phyloP scores from a whole-genome alignment of 257 asterid species.

The Ocimum tenuiflorum region DNA sequence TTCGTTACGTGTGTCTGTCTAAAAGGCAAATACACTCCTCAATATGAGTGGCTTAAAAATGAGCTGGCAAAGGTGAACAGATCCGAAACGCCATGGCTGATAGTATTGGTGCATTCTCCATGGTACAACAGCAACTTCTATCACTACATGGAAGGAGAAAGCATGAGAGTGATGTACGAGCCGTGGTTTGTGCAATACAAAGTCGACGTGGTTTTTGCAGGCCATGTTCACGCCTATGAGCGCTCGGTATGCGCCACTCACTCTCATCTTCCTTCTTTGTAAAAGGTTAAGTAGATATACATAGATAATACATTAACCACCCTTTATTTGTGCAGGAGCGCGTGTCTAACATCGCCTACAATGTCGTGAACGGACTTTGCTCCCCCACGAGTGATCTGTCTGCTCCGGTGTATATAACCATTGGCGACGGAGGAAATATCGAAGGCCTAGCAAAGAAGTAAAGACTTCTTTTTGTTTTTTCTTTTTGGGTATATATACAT shows the following conservation, averaged over 20 bases:
- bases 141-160: constrained; percentile 95
- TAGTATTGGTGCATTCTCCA: constrained; percentile 79
- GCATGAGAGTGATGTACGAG: constrained; percentile 84
- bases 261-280: too few relatives aligned
- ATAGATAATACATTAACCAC: too few relatives aligned
- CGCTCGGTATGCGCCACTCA: constrained; percentile 62
- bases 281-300: too few relatives aligned
- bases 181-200: constrained; percentile 65
- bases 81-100: constrained; percentile 81
- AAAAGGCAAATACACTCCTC: constrained; percentile 85
- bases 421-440: constrained; percentile 63
- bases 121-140: constrained; percentile 86
- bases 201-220: constrained; percentile 83
- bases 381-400: constrained; percentile 39
- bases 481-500: too few relatives aligned
- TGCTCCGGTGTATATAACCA: constrained; percentile 59
- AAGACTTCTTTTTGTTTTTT: too few relatives aligned
- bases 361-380: constrained; percentile 48
- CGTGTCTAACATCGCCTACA: constrained; percentile 57
- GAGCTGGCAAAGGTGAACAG: constrained; percentile 80
- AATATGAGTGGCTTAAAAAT: constrained; percentile 51
- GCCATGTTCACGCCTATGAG: constrained; percentile 95
- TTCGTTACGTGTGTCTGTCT: not conserved
- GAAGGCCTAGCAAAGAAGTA: constrained; percentile 61
- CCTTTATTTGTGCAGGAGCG: too few relatives aligned